Conservation (phyloP, 2,329 filamentous ascomycete species). For the Aspergillus sp. region DNA sequence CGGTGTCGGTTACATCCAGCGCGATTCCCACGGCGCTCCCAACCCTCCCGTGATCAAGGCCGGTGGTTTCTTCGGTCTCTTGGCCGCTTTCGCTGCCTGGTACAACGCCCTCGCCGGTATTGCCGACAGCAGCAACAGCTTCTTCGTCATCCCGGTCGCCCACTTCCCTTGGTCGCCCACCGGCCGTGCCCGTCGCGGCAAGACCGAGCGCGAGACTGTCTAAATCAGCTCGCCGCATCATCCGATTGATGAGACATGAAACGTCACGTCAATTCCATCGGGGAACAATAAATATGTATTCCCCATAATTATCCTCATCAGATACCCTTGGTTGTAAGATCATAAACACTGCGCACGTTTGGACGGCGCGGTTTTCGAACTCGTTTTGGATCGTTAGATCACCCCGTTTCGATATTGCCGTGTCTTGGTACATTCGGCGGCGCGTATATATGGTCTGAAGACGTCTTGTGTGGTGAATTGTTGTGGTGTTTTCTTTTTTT, state of each 20-base stretch:
- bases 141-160: slow-evolving; percentile 89
- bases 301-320: slow-evolving; percentile 32
- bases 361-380: background rate
- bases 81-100: slow-evolving; percentile 83
- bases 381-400: slow-evolving; percentile 3
- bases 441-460: slow-evolving; percentile 19
- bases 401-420: background rate
- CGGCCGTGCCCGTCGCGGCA: slow-evolving; percentile 63
- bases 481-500: slow-evolving; percentile 14
- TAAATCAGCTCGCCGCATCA: slow-evolving; percentile 25
- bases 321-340: slow-evolving; percentile 39
- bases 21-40: slow-evolving; percentile 46
- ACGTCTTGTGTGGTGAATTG: slow-evolving; percentile 10
- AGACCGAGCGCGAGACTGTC: slow-evolving; percentile 54
- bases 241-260: background rate
- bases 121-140: slow-evolving; percentile 72
- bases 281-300: background rate
- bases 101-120: slow-evolving; percentile 85
- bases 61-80: slow-evolving; percentile 78
- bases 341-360: slow-evolving; percentile 18
- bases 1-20: slow-evolving; percentile 65
- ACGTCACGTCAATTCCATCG: background rate
- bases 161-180: slow-evolving; percentile 95
- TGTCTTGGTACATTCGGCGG: slow-evolving; percentile 3
- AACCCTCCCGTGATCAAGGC: slow-evolving; percentile 64